A percentile compares a stretch with the other conserved stretches of the same genome.
These are phyloP conservation scores for Talaromyces thailandensis DNA, from an alignment of 495 filamentous ascomycete species.

Conservation along the genomic window DNA sequence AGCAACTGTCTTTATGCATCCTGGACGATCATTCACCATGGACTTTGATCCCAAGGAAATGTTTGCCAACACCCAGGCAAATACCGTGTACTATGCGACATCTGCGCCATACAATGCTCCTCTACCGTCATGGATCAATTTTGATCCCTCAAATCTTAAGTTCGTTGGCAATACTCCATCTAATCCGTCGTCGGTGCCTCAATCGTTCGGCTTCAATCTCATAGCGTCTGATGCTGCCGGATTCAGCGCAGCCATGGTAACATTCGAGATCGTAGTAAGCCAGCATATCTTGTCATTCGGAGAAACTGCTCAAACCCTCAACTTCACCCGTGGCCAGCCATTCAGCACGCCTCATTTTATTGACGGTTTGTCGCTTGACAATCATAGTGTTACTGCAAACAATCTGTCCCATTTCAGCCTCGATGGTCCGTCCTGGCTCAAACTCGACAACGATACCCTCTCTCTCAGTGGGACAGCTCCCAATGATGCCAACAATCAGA, in stretches of 20 bases:
- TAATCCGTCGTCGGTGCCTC: constrained; percentile 56
- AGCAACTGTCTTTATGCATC: constrained; percentile 34
- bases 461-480: constrained; percentile 57
- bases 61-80: constrained; percentile 35
- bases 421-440: constrained; percentile 59
- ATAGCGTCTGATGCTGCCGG: constrained; percentile 75
- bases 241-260: constrained; percentile 56
- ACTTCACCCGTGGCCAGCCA: constrained; percentile 43
- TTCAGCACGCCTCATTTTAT: constrained; percentile 48
- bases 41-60: constrained; percentile 34
- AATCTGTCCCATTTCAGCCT: constrained; percentile 42
- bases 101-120: constrained; percentile 65
- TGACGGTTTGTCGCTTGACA: constrained; percentile 53
- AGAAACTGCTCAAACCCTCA: constrained; percentile 45
- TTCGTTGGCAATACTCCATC: constrained; percentile 71
- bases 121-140: constrained; percentile 78
- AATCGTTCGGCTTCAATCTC: constrained; percentile 62
- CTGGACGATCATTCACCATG: constrained; percentile 34
- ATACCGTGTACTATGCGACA: constrained; percentile 65
- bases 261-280: constrained; percentile 63
- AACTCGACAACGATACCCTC: constrained; percentile 54
- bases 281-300: constrained; percentile 58
- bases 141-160: constrained; percentile 52
- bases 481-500: constrained; percentile 41
- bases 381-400: constrained; percentile 31